Evolutionary conservation across 139 green algal genomes (phyloP).

Genomic region (Chloropicon primus): DNA sequence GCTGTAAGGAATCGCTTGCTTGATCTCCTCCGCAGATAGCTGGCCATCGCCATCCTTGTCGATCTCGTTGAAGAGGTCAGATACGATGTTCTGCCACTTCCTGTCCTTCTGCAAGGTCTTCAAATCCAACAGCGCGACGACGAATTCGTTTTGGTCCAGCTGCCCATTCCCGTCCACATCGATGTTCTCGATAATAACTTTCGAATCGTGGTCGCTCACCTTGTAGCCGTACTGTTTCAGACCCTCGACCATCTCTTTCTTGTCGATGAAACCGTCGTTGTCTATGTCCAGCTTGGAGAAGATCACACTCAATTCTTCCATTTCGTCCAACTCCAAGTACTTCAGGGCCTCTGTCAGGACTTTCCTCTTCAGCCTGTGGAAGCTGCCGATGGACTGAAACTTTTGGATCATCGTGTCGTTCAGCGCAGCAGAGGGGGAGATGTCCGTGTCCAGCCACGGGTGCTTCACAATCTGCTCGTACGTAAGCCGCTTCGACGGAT

Average conservation of each 20-base stretch:
- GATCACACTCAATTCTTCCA: not conserved
- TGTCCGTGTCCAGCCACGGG: conserved; percentile 10
- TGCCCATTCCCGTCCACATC: not conserved
- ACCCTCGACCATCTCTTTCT: not conserved
- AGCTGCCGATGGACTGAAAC: not conserved
- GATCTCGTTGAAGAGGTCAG: not conserved
- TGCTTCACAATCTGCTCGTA: conserved; percentile 15
- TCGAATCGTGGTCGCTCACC: not conserved
- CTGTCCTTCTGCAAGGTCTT: not conserved
- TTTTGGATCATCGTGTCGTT: not conserved
- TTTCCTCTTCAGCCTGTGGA: not conserved
- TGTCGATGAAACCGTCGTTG: not conserved
- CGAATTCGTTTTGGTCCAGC: not conserved
- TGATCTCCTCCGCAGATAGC: not conserved
- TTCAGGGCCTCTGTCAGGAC: not conserved
- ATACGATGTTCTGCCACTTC: not conserved
- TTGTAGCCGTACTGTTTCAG: not conserved
- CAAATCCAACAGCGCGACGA: not conserved
- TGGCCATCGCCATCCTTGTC: not conserved
- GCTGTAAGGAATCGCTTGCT: not conserved
- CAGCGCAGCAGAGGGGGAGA: not conserved
- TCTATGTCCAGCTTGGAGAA: not conserved
- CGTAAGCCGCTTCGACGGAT: conserved; percentile 20
- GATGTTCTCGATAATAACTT: not conserved
- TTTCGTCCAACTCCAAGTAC: not conserved